Evolutionary conservation across 805 yeast species (phyloP), one percentile per base, ranked within the genome.

Genomic region (Osmozyma mogii): DNA sequence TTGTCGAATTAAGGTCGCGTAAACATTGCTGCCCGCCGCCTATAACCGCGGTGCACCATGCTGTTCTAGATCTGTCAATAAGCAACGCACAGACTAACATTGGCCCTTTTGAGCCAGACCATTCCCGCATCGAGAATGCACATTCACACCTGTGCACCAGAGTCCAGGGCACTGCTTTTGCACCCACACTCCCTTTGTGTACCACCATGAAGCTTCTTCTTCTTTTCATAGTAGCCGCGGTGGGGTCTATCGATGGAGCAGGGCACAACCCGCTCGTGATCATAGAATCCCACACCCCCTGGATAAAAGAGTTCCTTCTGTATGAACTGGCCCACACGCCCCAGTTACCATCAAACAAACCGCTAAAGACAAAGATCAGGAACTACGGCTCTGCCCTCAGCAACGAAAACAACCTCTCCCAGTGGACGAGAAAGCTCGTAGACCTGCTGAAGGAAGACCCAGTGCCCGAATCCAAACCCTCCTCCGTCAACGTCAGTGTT

Each of bases 361-460:
- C 43, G 13, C 40, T 55, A 23, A 28, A 35, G 16, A 44, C 58
- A 9, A 43, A 45, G 15, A 49, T 55, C 32, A 51, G 45, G 28
- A 54, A 43, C 35, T 52, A 52, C 30, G 54, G 49, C 27, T 44
- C 47, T 16, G 34, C 53, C 9, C 37, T 44, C 17, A 46, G 46
- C 9, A 41, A 51, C 25, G 44, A 43, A 4, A 13, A 35, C 13
- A 49, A 55, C 32, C 39, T 58, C 24, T 49, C 48, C 24, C 29
- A 44, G 2, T 58, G 55, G 51, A 47, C 53, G 12, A 40, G 45
- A 44, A 19, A 18, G 9, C 8, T 18, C 10, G 21, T 18, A 10
- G 21, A 18, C 21, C n/a, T n/a, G n/a, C n/a, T n/a, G n/a, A n/a
- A n/a, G n/a, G n/a, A n/a, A n/a, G n/a, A n/a, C n/a, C n/a, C n/a